Evolutionary conservation across 768 basidiomycete species (phyloP).

Genomic region (Amanita muscaria): DNA sequence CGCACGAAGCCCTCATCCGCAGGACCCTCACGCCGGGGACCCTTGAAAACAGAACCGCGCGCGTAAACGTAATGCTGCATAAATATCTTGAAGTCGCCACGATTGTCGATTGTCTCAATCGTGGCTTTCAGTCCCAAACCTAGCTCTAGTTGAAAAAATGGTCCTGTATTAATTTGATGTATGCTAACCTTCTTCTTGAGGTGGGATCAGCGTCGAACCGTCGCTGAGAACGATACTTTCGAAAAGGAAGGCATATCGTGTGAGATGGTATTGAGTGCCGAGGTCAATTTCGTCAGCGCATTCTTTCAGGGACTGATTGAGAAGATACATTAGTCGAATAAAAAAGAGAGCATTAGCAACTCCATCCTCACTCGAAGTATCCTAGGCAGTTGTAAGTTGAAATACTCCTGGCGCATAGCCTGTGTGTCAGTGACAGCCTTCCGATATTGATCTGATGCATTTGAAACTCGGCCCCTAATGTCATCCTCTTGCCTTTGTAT

Average conservation of each 20-base stretch:
- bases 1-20: conserved; percentile 90
- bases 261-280: conserved; percentile 96
- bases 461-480: conserved; percentile 75
- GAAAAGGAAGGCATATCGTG: conserved; percentile 89
- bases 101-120: conserved; percentile 88
- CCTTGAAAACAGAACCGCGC: conserved; percentile 54
- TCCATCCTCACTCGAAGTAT: conserved; percentile 80
- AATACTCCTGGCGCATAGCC: conserved; percentile 90
- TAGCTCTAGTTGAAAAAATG: conserved; percentile 8
- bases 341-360: not conserved
- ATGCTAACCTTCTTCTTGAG: conserved; percentile 65
- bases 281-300: conserved; percentile 94
- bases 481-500: conserved; percentile 94
- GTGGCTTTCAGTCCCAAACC: conserved; percentile 76
- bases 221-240: conserved; percentile 88
- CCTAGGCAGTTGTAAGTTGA: conserved; percentile 92
- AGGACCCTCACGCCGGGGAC: conserved; percentile 85
- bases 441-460: conserved; percentile 79
- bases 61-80: conserved; percentile 98
- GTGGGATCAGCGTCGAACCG: conserved; percentile 72
- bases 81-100: conserved; percentile 89
- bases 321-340: conserved; percentile 1
- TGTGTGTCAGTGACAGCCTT: conserved; percentile 89
- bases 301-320: conserved; percentile 77
- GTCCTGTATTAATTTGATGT: too few species aligned